Evolutionary conservation across 441 rosid genomes (phyloP).

Genomic region (Eruca vesicaria): DNA sequence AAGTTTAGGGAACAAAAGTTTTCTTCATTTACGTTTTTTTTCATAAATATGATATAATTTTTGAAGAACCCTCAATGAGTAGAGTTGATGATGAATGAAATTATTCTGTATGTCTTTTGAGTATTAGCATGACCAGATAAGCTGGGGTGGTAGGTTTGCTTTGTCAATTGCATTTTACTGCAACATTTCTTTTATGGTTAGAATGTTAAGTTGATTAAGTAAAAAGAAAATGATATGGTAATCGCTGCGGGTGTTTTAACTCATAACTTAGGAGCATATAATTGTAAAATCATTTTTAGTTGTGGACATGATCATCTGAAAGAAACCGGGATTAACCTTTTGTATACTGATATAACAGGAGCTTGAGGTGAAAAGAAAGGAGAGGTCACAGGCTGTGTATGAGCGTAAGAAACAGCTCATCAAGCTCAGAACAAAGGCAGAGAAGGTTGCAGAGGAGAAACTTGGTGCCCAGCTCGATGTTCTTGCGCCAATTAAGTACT

Average conservation of each 20-base stretch:
- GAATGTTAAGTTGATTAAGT: background rate
- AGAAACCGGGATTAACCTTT: background rate
- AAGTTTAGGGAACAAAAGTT: background rate
- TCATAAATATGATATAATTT: background rate
- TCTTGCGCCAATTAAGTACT: constrained; percentile 60
- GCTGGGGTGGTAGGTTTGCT: background rate
- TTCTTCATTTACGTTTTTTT: background rate
- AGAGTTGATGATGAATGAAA: background rate
- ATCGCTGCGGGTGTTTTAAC: background rate
- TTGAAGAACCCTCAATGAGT: background rate
- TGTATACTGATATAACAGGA: constrained; percentile 42
- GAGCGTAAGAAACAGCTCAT: constrained; percentile 81
- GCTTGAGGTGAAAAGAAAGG: constrained; percentile 82
- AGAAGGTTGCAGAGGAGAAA: constrained; percentile 69
- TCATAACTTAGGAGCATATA: background rate
- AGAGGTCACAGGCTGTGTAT: constrained; percentile 62
- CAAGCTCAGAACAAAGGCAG: constrained; percentile 75
- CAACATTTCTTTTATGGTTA: background rate
- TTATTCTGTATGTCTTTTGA: background rate
- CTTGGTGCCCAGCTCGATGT: constrained; percentile 74
- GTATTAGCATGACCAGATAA: background rate
- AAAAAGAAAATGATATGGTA: background rate
- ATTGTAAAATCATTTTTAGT: background rate
- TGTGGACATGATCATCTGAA: background rate
- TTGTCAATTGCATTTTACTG: background rate